A percentile compares a stretch with the other conserved stretches of the same genome.
Evolutionary conservation across 345 rosid species (phyloP).

Genomic region (Brassica juncea): DNA sequence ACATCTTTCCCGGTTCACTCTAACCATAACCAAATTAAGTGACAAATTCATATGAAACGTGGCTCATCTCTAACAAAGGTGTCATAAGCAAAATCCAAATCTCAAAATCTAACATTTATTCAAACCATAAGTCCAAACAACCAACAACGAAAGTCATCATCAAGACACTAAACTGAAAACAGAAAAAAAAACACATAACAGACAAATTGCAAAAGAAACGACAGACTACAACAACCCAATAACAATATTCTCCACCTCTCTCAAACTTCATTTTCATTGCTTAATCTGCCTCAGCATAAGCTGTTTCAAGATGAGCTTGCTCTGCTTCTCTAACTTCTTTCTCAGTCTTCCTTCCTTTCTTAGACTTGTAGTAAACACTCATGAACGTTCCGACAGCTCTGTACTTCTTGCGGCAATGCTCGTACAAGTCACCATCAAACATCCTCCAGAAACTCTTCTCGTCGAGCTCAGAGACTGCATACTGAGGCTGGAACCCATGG

Average conservation of each 20-base stretch:
- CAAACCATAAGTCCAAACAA: conserved; percentile 19
- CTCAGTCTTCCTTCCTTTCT: conserved; percentile 99
- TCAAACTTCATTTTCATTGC: background rate
- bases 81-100: conserved; percentile 1
- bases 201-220: background rate
- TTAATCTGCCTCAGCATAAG: conserved; percentile 41
- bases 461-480: conserved; percentile 84
- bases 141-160: conserved; percentile 12
- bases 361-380: conserved; percentile 94
- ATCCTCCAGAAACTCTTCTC: conserved; percentile 97
- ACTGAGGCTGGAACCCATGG: conserved; percentile 94
- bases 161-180: conserved; percentile 31
- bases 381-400: conserved; percentile 95
- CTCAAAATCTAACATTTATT: conserved; percentile 21
- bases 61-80: background rate
- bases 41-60: background rate
- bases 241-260: conserved; percentile 2
- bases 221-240: conserved; percentile 1
- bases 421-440: conserved; percentile 85
- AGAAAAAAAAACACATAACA: conserved; percentile 16
- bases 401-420: conserved; percentile 79
- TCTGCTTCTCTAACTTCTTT: conserved; percentile 97
- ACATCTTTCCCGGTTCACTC: conserved; percentile 38
- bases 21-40: background rate
- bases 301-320: conserved; percentile 72